A percentile compares a stretch with the other conserved stretches of the same genome.
These are phyloP conservation scores for Emmonsiellopsis sp. DNA, from an alignment of 2,329 filamentous ascomycete species.

Conservation along the genomic window DNA sequence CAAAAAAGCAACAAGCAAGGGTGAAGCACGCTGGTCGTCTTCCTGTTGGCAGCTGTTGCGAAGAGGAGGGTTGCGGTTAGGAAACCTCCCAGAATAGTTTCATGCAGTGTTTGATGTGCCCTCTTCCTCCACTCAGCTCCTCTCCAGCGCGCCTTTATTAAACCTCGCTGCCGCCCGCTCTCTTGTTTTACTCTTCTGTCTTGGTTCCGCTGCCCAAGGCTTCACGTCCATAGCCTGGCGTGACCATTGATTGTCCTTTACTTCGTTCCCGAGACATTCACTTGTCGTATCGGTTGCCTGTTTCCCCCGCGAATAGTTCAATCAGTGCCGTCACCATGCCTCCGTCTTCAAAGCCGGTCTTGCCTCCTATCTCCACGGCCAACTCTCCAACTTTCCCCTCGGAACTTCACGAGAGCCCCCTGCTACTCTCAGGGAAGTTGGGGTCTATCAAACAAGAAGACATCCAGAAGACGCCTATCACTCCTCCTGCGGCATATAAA, in stretches of 20 bases:
- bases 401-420: constrained; percentile 49
- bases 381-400: constrained; percentile 39
- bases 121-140: background rate
- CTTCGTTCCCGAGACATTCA: constrained; percentile 3
- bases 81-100: background rate
- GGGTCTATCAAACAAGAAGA: constrained; percentile 62
- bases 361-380: constrained; percentile 36
- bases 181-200: background rate
- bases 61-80: background rate
- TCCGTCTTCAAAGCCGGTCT: constrained; percentile 22
- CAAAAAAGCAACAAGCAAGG: background rate
- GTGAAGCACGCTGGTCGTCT: constrained; percentile 3
- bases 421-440: constrained; percentile 38
- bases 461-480: constrained; percentile 69
- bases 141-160: background rate
- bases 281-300: constrained; percentile 1
- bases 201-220: background rate
- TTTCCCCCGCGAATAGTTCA: background rate
- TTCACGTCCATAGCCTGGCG: constrained; percentile 1
- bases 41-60: background rate
- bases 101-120: background rate
- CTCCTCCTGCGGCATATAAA: constrained; percentile 78
- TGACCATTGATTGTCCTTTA: constrained; percentile 1
- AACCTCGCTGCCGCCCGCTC: background rate
- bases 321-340: constrained; percentile 3